These are phyloP conservation scores for Aciculosporium take DNA, from an alignment of 2,329 filamentous ascomycete genomes.

Conservation along the genomic window DNA sequence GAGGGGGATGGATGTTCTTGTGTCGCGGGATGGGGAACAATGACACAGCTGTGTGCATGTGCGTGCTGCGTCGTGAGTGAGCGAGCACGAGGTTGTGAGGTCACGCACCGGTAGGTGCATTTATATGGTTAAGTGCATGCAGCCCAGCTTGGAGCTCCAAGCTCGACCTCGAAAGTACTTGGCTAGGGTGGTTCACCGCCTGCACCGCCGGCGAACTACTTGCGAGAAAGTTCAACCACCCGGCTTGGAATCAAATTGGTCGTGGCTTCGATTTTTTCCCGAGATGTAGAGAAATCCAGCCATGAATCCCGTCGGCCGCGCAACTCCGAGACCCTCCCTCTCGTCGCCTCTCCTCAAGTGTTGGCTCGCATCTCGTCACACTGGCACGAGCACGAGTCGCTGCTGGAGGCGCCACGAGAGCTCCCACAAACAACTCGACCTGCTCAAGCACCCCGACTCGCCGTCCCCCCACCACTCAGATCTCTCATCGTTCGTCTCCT, in stretches of 20 bases:
- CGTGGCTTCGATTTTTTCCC: not conserved
- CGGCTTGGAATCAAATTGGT: not conserved
- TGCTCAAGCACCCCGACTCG: conserved; percentile 28
- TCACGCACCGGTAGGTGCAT: conserved; percentile 1
- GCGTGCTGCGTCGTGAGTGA: not conserved
- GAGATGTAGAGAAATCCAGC: not conserved
- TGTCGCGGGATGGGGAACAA: not conserved
- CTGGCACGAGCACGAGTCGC: not conserved
- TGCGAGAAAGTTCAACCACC: too few relatives aligned
- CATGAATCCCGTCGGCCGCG: not conserved
- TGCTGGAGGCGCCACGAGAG: not conserved
- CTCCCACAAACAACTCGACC: not conserved
- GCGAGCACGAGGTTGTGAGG: not conserved
- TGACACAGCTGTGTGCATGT: not conserved
- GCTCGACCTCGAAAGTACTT: too few relatives aligned
- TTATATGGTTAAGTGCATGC: not conserved
- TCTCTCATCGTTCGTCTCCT: conserved; percentile 48
- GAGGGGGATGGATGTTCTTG: too few relatives aligned
- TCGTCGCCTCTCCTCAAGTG: not conserved
- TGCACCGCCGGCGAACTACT: too few relatives aligned
- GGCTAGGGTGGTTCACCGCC: too few relatives aligned
- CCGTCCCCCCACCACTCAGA: conserved; percentile 43
- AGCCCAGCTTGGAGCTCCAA: too few relatives aligned
- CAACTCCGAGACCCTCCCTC: not conserved
- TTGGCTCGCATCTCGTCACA: not conserved